These are phyloP conservation scores for Coniochaeta pulveracea DNA, from an alignment of 2,329 filamentous ascomycete species.

Conservation along the genomic window DNA sequence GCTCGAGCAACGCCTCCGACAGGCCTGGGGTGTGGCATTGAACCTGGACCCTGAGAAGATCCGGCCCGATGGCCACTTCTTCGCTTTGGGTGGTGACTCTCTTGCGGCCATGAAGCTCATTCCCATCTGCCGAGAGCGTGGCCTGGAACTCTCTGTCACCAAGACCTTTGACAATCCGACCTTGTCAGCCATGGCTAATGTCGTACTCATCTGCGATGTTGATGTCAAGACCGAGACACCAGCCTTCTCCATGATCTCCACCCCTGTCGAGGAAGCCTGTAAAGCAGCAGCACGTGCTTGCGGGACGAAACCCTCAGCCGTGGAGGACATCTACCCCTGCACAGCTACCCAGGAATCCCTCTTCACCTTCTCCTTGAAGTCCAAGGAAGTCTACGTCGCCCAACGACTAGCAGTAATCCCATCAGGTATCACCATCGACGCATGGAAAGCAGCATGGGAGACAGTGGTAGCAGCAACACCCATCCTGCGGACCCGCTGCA, in stretches of 20 bases:
- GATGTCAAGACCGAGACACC: conserved; percentile 17
- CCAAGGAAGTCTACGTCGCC: conserved; percentile 37
- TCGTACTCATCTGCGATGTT: conserved; percentile 16
- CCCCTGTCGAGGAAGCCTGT: neutral
- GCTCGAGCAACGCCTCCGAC: conserved; percentile 18
- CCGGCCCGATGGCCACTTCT: conserved; percentile 31
- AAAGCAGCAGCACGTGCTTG: conserved; percentile 10
- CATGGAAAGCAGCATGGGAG: conserved; percentile 29
- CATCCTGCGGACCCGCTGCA: conserved; percentile 35
- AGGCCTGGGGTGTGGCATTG: conserved; percentile 19
- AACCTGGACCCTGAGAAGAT: conserved; percentile 8
- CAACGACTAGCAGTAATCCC: conserved; percentile 31
- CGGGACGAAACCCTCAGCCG: conserved; percentile 13
- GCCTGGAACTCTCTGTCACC: conserved; percentile 29
- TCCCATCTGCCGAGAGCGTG: conserved; percentile 23
- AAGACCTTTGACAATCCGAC: conserved; percentile 32
- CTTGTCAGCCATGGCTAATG: conserved; percentile 28
- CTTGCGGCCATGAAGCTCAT: conserved; percentile 40
- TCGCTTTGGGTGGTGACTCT: conserved; percentile 37
- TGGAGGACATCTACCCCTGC: conserved; percentile 41
- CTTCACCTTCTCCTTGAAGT: conserved; percentile 37
- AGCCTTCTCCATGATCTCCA: conserved; percentile 1
- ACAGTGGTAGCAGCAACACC: conserved; percentile 10
- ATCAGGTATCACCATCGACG: conserved; percentile 20
- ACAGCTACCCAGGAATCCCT: conserved; percentile 40